Evolutionary conservation across 2,329 filamentous ascomycete species (phyloP).

Genomic region (Xylaria sp.): DNA sequence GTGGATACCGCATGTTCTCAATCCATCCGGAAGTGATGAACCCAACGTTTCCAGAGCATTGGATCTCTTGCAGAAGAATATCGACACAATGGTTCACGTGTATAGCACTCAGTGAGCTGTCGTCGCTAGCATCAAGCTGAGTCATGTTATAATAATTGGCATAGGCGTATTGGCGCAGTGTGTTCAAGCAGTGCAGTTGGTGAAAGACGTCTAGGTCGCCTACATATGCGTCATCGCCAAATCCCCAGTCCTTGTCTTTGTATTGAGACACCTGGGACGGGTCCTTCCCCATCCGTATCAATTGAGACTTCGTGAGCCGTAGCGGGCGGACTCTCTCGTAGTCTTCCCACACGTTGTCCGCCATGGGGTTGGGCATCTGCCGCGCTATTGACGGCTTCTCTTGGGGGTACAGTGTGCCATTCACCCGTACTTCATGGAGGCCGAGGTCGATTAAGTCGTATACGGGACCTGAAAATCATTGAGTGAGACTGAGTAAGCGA

Average conservation of each 20-base stretch:
- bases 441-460: too few relatives aligned
- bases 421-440: too few relatives aligned
- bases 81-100: not conserved
- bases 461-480: too few relatives aligned
- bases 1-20: not conserved
- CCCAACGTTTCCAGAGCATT: not conserved
- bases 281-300: too few relatives aligned
- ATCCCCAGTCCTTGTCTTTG: constrained; percentile 47
- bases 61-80: not conserved
- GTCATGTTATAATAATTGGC: constrained; percentile 42
- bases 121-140: not conserved
- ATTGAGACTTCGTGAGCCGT: too few relatives aligned
- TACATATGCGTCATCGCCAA: constrained; percentile 50
- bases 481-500: too few relatives aligned
- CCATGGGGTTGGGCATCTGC: too few relatives aligned
- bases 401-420: too few relatives aligned
- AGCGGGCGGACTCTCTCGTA: too few relatives aligned
- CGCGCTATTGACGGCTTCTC: too few relatives aligned
- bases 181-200: constrained; percentile 50
- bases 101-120: not conserved
- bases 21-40: not conserved
- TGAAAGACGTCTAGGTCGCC: constrained; percentile 49
- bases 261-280: not conserved
- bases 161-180: constrained; percentile 46
- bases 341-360: too few relatives aligned